Conservation (phyloP, 768 basidiomycete species). For the Trametes villosa region DNA sequence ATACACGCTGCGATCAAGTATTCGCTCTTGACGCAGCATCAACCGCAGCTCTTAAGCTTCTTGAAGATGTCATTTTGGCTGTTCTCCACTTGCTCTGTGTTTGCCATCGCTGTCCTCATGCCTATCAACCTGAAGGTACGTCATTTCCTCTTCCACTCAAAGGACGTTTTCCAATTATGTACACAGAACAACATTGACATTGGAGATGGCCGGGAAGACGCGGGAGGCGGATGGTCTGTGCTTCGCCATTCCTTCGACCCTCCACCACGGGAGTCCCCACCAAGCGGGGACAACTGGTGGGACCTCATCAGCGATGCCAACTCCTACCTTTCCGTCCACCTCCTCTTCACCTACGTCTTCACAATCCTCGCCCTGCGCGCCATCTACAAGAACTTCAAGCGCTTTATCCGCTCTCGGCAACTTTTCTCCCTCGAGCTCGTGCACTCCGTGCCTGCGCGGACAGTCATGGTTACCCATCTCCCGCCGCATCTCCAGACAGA, state of each 20-base stretch:
- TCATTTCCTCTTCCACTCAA: slow-evolving; percentile 1
- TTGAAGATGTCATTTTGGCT: slow-evolving; percentile 94
- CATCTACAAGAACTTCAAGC: slow-evolving; percentile 86
- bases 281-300: slow-evolving; percentile 60
- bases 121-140: slow-evolving; percentile 92
- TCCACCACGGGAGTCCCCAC: slow-evolving; percentile 9
- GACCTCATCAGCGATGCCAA: slow-evolving; percentile 91
- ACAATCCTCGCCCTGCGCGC: slow-evolving; percentile 84
- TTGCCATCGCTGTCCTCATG: slow-evolving; percentile 86
- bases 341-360: slow-evolving; percentile 94
- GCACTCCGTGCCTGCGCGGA: slow-evolving; percentile 92
- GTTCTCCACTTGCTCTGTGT: slow-evolving; percentile 84
- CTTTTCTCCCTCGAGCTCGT: slow-evolving; percentile 94
- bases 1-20: too few species aligned
- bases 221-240: slow-evolving; percentile 50
- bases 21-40: not conserved
- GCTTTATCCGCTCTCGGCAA: slow-evolving; percentile 89
- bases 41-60: slow-evolving; percentile 83
- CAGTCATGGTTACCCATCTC: slow-evolving; percentile 84
- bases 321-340: slow-evolving; percentile 85
- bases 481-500: slow-evolving; percentile 88
- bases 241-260: slow-evolving; percentile 35
- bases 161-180: not conserved
- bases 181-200: slow-evolving; percentile 74
- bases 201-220: slow-evolving; percentile 53